Percentiles rank a stretch among this genome's conserved stretches.
Conservation (phyloP, 208 protist species). For the Perkinsela sp. region DNA sequence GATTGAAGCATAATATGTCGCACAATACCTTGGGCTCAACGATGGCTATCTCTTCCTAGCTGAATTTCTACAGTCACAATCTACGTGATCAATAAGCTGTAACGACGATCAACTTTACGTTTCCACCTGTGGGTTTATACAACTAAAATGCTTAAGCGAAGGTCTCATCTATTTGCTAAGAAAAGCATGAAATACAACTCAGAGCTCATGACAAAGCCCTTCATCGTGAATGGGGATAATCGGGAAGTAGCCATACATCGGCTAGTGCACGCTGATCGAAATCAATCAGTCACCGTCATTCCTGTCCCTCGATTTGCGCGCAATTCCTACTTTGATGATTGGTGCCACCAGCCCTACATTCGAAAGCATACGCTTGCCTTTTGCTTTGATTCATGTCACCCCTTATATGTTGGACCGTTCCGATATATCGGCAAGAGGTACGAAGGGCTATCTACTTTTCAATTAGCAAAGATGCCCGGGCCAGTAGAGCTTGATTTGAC, state of each 20-base stretch:
- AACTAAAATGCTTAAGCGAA: too few relatives aligned
- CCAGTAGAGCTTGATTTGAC: neutral
- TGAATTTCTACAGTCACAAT: too few relatives aligned
- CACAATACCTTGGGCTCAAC: too few relatives aligned
- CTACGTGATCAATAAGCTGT: too few relatives aligned
- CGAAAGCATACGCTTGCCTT: neutral
- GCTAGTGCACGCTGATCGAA: neutral
- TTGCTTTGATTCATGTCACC: neutral
- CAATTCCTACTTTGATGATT: neutral
- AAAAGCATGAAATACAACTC: too few relatives aligned
- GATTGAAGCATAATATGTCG: neutral
- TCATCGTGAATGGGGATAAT: neutral
- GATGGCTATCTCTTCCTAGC: too few relatives aligned
- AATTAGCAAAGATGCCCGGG: neutral
- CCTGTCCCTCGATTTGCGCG: neutral
- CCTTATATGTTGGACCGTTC: neutral
- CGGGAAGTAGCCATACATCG: neutral
- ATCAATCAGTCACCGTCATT: neutral
- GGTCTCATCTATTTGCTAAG: too few relatives aligned
- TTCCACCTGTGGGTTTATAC: too few relatives aligned
- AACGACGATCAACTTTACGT: too few relatives aligned
- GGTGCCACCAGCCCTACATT: constrained; percentile 2
- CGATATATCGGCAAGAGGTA: neutral
- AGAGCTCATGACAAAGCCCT: neutral
- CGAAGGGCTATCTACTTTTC: neutral